These are phyloP conservation scores for Populus tomentosa DNA, from an alignment of 441 rosid genomes.

Conservation along the genomic window DNA sequence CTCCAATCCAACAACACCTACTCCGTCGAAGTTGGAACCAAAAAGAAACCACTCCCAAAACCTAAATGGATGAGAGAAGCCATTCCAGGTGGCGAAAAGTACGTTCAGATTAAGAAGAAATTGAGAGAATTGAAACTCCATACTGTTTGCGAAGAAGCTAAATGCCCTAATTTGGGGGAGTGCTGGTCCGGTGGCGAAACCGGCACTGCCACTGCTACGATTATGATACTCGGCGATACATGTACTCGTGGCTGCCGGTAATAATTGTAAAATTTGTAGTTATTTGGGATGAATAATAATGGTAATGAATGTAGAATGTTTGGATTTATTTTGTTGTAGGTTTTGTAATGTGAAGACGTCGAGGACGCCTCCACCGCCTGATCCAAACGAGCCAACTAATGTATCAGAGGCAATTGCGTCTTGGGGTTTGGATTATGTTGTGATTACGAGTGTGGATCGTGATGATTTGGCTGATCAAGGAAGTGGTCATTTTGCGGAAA, in stretches of 20 bases:
- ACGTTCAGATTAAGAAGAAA: conserved; percentile 95
- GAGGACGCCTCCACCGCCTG: conserved; percentile 89
- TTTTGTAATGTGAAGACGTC: conserved; percentile 97
- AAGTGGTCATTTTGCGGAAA: conserved; percentile 79
- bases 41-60: conserved; percentile 92
- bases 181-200: conserved; percentile 99
- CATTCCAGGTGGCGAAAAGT: conserved; percentile 87
- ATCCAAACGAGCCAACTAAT: conserved; percentile 75
- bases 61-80: conserved; percentile 98
- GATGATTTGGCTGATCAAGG: conserved; percentile 97
- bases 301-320: background rate
- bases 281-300: background rate
- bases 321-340: conserved; percentile 28
- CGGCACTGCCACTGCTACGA: conserved; percentile 93
- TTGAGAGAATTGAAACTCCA: conserved; percentile 85
- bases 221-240: conserved; percentile 25
- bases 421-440: conserved; percentile 98
- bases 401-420: conserved; percentile 96
- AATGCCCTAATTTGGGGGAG: conserved; percentile 86
- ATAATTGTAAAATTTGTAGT: too few species aligned
- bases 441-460: conserved; percentile 93
- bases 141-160: conserved; percentile 96
- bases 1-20: conserved; percentile 42
- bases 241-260: conserved; percentile 98
- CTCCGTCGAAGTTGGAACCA: conserved; percentile 93